phyloP scores from a whole-genome alignment of 2,329 filamentous ascomycete genomes.

The Epicoccum nigrum region DNA sequence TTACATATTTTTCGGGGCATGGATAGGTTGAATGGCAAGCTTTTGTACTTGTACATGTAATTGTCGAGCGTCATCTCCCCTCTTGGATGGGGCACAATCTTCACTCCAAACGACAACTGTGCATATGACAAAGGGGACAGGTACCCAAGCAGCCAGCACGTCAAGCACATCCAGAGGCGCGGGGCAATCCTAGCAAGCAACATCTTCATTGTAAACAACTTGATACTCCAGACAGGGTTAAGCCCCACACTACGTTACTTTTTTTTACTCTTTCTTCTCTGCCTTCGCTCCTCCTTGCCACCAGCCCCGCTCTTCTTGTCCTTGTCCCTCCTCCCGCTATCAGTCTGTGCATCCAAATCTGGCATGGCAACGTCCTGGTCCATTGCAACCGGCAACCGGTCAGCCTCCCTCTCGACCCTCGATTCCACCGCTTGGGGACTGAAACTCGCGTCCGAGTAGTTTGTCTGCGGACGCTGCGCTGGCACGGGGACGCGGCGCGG shows the following conservation, averaged over 20 bases:
- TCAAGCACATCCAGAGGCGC: no score
- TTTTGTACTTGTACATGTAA: slow-evolving; percentile 26
- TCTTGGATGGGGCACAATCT: slow-evolving; percentile 7
- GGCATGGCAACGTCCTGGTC: slow-evolving; percentile 13
- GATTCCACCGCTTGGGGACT: slow-evolving; percentile 16
- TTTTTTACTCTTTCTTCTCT: slow-evolving; percentile 29
- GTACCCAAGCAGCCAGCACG: no score
- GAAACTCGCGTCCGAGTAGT: slow-evolving; percentile 32
- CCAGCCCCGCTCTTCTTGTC: slow-evolving; percentile 23
- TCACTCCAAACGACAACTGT: no score
- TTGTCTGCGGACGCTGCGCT: slow-evolving; percentile 25
- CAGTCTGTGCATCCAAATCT: slow-evolving; percentile 26
- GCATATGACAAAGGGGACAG: no score
- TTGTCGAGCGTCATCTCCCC: slow-evolving; percentile 19
- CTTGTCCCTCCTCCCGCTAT: slow-evolving; percentile 27
- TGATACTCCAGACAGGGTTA: background rate
- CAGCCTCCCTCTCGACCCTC: slow-evolving; percentile 9
- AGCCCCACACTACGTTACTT: background rate
- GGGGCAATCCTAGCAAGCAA: no score
- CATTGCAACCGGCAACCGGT: background rate
- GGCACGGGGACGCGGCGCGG: slow-evolving; percentile 48
- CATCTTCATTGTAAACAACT: background rate
- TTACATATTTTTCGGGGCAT: slow-evolving; percentile 7
- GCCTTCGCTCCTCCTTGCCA: slow-evolving; percentile 34
- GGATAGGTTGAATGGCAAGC: slow-evolving; percentile 12